Conservation (phyloP, 805 yeast species). For the Wickerhamiella siamensis region DNA sequence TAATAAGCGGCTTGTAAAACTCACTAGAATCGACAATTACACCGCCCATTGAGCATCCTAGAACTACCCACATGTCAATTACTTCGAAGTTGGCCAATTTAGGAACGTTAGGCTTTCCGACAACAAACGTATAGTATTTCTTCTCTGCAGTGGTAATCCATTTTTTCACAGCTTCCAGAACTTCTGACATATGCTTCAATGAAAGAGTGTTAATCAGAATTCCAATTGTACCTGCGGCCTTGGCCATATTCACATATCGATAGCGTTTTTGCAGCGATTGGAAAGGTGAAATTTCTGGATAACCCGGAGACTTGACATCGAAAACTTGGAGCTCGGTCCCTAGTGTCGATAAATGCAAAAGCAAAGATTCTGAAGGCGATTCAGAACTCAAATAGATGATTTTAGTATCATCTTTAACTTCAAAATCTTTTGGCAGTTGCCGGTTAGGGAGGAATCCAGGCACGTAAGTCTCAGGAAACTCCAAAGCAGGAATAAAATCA, state of each 20-base stretch:
- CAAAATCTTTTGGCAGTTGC: slow-evolving; percentile 3
- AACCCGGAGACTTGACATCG: slow-evolving; percentile 1
- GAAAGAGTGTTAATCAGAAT: slow-evolving; percentile 83
- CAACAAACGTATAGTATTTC: slow-evolving; percentile 87
- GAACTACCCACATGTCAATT: slow-evolving; percentile 86
- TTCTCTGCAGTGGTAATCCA: slow-evolving; percentile 66
- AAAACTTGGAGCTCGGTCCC: slow-evolving; percentile 28
- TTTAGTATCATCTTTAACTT: slow-evolving; percentile 25
- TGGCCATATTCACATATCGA: slow-evolving; percentile 70
- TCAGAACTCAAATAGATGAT: slow-evolving; percentile 43
- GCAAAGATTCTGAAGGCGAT: slow-evolving; percentile 61
- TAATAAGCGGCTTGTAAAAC: slow-evolving; percentile 79
- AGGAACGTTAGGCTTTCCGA: slow-evolving; percentile 96
- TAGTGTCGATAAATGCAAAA: slow-evolving; percentile 59
- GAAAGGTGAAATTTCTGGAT: slow-evolving; percentile 30
- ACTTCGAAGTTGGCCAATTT: slow-evolving; percentile 90
- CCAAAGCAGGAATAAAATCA: slow-evolving; percentile 10
- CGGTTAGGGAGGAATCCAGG: slow-evolving; percentile 11
- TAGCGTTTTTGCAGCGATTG: slow-evolving; percentile 77
- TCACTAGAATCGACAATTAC: slow-evolving; percentile 64
- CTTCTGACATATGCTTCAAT: slow-evolving; percentile 51
- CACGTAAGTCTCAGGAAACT: background rate
- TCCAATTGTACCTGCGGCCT: slow-evolving; percentile 87
- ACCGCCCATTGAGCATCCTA: slow-evolving; percentile 93
- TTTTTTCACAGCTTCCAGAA: slow-evolving; percentile 45